These are phyloP conservation scores for Chaetoceros muelleri DNA, from an alignment of 108 stramenopile genomes.

Conservation along the genomic window DNA sequence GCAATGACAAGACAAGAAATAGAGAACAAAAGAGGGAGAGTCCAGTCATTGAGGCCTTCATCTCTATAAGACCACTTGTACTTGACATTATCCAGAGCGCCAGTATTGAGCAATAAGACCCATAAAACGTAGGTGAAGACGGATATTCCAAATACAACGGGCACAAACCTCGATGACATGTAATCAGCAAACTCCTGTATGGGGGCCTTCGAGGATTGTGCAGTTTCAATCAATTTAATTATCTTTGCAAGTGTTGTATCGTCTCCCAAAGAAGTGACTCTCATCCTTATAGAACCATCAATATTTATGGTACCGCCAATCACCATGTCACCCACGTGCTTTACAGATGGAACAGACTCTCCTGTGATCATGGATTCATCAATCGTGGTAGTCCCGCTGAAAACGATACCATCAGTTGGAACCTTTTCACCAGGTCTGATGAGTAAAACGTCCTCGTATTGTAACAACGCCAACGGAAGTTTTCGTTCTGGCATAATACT, in stretches of 20 bases:
- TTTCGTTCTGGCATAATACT: constrained; percentile 12
- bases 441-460: constrained; percentile 54
- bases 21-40: constrained; percentile 66
- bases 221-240: constrained; percentile 64
- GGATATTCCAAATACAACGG: constrained; percentile 48
- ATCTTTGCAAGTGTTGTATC: constrained; percentile 65
- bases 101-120: constrained; percentile 30
- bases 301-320: constrained; percentile 59
- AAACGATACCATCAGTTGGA: constrained; percentile 73
- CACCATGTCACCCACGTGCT: constrained; percentile 32
- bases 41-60: constrained; percentile 43
- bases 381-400: constrained; percentile 62
- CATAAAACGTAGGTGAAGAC: constrained; percentile 52
- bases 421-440: constrained; percentile 64
- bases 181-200: constrained; percentile 78
- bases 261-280: constrained; percentile 35
- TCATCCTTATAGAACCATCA: constrained; percentile 30
- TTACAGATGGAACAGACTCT: constrained; percentile 54
- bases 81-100: constrained; percentile 24
- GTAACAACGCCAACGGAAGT: constrained; percentile 25
- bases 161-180: constrained; percentile 56
- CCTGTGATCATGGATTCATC: constrained; percentile 85
- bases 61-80: constrained; percentile 37
- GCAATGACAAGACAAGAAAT: constrained; percentile 81
- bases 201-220: constrained; percentile 69